Base-by-base conservation (phyloP, 345 rosid species). In the Hypericum perforatum region DNA sequence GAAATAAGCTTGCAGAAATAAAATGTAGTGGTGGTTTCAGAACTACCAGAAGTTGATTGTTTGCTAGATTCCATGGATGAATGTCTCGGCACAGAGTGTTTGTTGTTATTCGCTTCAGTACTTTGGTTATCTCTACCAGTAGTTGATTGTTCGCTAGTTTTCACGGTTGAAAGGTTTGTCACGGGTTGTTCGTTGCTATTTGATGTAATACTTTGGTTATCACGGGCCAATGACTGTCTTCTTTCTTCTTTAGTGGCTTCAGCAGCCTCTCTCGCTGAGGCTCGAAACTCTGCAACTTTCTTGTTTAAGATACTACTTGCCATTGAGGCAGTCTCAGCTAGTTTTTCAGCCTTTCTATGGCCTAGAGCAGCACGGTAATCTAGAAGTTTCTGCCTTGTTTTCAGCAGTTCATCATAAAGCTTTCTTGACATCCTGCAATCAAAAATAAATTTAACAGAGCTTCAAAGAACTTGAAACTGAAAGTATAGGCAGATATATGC, bases 261-360 rank as follows among this genome's bases (percentile, higher is more conserved):
- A 58, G 71, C 57, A 49, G 69, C 39, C 68, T 74, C 73, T 53
- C 52, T 49, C 58, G 74, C 60, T 41, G 77, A 67, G 49, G 66
- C 47, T 40, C 77, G 95, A 68, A 77, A 70, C 67, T 85, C 82
- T 61, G 62, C 76, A 46, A 65, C 77, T 74, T 70, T 80, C 72
- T 78, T 85, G 72, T 76, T 81, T 63, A 87, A 71, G 16, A 62
- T 22, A 41, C 92, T 85, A 22, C 82, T 81, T 32, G 92, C 78
- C 49, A 46, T 54, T 5, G 76, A 61, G 22, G 88, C 88, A 66
- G 76, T 78, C 67, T 81, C 78, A 57, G 73, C 61, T 43, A 87
- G 53, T 73, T 79, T 79, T 69, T 52, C 70, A 72, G 72, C 58
- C 70, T 75, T 75, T 69, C 54, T 70, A 61, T 62, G 65, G 61